Conservation (phyloP, 2,329 filamentous ascomycete genomes). For the Aspergillus phoenicis region DNA sequence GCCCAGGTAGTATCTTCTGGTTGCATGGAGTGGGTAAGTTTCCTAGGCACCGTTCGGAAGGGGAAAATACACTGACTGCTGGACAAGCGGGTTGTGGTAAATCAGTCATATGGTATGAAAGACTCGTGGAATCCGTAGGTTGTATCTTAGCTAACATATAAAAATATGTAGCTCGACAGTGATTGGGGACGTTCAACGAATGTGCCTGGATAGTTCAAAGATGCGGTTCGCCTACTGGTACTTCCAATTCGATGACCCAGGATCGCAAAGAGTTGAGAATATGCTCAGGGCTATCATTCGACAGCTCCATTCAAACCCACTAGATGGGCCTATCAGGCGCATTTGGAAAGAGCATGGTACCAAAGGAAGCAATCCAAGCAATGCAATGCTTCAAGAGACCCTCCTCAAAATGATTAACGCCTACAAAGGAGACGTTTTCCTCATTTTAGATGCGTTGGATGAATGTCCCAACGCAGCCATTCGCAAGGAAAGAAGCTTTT, state of each 20-base stretch:
- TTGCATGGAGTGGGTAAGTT: slow-evolving; percentile 2
- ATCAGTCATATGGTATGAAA: slow-evolving; percentile 2
- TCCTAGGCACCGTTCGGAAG: not conserved
- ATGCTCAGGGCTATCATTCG: not conserved
- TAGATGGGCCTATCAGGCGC: not conserved
- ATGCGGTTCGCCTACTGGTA: not conserved
- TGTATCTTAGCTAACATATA: not conserved
- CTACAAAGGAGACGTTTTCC: not conserved
- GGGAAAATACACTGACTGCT: not conserved
- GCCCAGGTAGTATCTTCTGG: not conserved
- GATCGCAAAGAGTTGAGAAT: not conserved
- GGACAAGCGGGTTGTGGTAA: slow-evolving; percentile 4
- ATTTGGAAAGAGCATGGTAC: not conserved
- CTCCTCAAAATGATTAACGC: not conserved
- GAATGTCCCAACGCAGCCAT: not conserved
- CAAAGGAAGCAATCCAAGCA: not conserved
- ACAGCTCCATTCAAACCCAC: not conserved
- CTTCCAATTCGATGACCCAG: not conserved
- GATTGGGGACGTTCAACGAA: not conserved
- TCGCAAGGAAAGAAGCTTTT: not conserved
- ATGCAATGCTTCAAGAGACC: not conserved
- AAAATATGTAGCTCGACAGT: not conserved
- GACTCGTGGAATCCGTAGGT: accelerated
- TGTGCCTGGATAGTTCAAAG: accelerated
- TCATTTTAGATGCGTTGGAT: slow-evolving; percentile 6